phyloP scores from a whole-genome alignment of 371 early-diverging fungal species.

The Circinella minor region DNA sequence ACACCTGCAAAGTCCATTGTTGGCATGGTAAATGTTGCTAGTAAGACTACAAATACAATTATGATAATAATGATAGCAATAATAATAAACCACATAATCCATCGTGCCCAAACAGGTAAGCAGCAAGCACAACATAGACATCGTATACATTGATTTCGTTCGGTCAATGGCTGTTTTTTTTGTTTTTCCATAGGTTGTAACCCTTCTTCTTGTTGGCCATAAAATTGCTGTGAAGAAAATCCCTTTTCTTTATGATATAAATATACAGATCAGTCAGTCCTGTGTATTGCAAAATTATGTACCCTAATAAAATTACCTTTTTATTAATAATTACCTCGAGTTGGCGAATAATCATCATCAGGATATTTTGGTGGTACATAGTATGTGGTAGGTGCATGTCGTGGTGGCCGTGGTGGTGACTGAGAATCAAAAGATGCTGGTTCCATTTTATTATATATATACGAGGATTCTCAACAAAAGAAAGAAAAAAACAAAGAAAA shows the following conservation, averaged over 20 bases:
- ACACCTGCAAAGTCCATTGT: constrained; percentile 25
- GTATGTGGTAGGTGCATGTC: constrained; percentile 1
- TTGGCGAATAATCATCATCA: neutral
- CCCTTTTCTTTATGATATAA: neutral
- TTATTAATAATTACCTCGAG: too few species aligned
- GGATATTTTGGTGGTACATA: constrained; percentile 6
- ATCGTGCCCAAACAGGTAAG: constrained; percentile 31
- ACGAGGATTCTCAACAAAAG: neutral
- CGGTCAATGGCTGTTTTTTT: constrained; percentile 12
- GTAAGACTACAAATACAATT: constrained; percentile 25
- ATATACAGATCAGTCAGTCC: too few species aligned
- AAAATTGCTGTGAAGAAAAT: neutral
- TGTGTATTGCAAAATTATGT: too few species aligned
- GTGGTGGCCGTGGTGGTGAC: neutral
- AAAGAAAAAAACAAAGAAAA: neutral
- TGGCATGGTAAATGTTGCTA: constrained; percentile 34
- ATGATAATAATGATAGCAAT: constrained; percentile 31
- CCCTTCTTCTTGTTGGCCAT: neutral
- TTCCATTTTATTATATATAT: neutral
- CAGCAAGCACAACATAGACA: constrained; percentile 34
- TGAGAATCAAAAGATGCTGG: neutral
- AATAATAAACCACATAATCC: constrained; percentile 31
- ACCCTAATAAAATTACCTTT: too few species aligned
- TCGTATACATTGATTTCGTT: constrained; percentile 26
- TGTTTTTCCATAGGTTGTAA: neutral